phyloP scores from a whole-genome alignment of 176 grass and related monocot genomes.

The Aegilops longissima region DNA sequence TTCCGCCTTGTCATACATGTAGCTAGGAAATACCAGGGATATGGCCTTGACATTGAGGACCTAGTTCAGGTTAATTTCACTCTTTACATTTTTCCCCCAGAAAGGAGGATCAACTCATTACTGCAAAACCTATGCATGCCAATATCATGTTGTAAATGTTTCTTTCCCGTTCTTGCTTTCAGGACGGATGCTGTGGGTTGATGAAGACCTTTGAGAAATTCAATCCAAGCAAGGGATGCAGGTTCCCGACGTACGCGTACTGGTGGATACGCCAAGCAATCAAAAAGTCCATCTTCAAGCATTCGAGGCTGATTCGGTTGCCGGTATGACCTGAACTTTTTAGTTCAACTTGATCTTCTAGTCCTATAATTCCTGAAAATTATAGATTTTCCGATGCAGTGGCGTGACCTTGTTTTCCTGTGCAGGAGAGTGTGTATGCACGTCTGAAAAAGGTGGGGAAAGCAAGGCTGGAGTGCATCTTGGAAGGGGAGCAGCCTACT shows the following conservation, averaged over 20 bases:
- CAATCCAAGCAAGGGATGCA: constrained; percentile 72
- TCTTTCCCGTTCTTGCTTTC: constrained; percentile 6
- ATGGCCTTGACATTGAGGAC: constrained; percentile 65
- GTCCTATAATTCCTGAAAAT: background rate
- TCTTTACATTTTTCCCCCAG: background rate
- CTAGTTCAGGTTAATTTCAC: constrained; percentile 57
- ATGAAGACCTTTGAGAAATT: constrained; percentile 94
- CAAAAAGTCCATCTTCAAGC: constrained; percentile 77
- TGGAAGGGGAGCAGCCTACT: constrained; percentile 64
- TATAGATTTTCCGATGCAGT: background rate
- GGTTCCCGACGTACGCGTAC: constrained; percentile 81
- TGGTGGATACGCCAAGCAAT: constrained; percentile 93
- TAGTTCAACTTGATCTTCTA: background rate
- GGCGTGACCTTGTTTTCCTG: background rate
- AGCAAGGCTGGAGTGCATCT: constrained; percentile 61
- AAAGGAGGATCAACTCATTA: background rate
- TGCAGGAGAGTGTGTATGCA: constrained; percentile 70
- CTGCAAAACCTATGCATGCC: background rate
- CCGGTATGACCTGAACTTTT: constrained; percentile 44
- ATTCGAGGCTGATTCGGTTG: constrained; percentile 78
- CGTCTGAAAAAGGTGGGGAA: constrained; percentile 62
- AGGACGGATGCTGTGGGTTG: constrained; percentile 85
- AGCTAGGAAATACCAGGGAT: constrained; percentile 72
- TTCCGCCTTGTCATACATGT: constrained; percentile 79
- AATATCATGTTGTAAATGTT: background rate